Percentiles rank a stretch among this genome's conserved stretches.
phyloP scores from a whole-genome alignment of 2,329 filamentous ascomycete genomes.

The Monilinia polystroma region DNA sequence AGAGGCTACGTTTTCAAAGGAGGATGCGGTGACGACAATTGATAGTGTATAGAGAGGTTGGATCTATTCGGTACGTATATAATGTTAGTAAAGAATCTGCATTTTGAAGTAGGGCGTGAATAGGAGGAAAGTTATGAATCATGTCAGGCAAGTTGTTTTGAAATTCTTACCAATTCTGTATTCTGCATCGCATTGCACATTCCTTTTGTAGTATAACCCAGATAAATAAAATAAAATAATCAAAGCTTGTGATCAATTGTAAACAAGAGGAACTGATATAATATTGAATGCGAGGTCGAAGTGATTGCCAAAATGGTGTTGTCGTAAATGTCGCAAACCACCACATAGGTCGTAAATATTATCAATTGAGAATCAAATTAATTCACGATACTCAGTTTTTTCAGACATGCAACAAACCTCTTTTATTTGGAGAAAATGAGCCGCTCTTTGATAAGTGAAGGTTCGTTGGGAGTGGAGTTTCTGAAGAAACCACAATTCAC shows the following conservation, averaged over 20 bases:
- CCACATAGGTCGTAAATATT: background rate
- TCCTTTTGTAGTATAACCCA: too few relatives aligned
- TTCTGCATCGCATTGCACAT: background rate
- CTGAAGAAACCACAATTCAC: background rate
- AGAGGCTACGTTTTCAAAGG: slow-evolving; percentile 27
- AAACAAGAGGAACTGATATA: too few relatives aligned
- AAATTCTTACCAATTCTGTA: background rate
- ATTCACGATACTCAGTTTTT: background rate
- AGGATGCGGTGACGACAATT: background rate
- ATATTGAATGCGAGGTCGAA: too few relatives aligned
- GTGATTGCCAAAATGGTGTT: too few relatives aligned
- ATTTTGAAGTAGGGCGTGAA: background rate
- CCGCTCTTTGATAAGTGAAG: background rate
- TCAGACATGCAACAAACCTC: background rate
- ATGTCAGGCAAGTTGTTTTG: background rate
- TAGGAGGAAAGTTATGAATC: background rate
- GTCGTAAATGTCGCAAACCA: too few relatives aligned
- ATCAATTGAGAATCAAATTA: background rate
- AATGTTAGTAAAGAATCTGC: background rate
- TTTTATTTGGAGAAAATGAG: background rate
- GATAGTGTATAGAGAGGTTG: background rate
- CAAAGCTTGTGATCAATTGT: too few relatives aligned
- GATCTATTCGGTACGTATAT: background rate
- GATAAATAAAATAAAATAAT: background rate
- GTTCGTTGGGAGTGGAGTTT: background rate